phyloP scores from a whole-genome alignment of 192 early-diverging fungal species.

The Gonapodya sp. region DNA sequence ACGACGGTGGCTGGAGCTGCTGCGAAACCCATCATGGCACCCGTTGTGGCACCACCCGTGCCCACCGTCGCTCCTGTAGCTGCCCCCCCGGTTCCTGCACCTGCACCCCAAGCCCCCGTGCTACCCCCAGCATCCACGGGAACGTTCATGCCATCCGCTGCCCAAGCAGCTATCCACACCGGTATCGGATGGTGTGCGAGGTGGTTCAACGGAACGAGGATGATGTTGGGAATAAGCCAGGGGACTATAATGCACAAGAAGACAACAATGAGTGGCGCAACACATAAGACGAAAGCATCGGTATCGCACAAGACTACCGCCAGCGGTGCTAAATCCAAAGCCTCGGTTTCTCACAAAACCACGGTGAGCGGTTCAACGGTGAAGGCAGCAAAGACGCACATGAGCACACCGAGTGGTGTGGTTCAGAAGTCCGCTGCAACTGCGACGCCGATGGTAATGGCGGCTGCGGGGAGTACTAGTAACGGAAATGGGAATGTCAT shows the following conservation, averaged over 20 bases:
- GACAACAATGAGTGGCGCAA: neutral
- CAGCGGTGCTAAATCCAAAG: neutral
- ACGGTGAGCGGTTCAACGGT: too few relatives aligned
- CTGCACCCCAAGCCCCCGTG: neutral
- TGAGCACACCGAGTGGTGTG: too few relatives aligned
- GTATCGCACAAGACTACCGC: neutral
- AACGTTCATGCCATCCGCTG: neutral
- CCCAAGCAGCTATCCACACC: neutral
- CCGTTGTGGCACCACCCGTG: neutral
- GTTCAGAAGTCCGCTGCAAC: too few relatives aligned
- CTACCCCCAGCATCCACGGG: neutral
- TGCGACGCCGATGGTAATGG: too few relatives aligned
- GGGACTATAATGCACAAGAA: neutral
- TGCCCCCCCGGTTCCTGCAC: neutral
- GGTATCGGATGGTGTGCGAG: neutral
- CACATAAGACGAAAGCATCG: neutral
- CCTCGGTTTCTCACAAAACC: neutral
- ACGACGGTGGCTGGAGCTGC: neutral
- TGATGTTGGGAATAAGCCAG: neutral
- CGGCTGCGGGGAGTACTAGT: neutral
- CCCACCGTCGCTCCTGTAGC: neutral
- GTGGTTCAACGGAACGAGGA: neutral
- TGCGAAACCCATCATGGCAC: neutral
- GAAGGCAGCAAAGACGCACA: too few relatives aligned
- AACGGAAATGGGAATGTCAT: neutral